phyloP scores from a whole-genome alignment of 352 stramenopile genomes.

The Blastocystis sp. region DNA sequence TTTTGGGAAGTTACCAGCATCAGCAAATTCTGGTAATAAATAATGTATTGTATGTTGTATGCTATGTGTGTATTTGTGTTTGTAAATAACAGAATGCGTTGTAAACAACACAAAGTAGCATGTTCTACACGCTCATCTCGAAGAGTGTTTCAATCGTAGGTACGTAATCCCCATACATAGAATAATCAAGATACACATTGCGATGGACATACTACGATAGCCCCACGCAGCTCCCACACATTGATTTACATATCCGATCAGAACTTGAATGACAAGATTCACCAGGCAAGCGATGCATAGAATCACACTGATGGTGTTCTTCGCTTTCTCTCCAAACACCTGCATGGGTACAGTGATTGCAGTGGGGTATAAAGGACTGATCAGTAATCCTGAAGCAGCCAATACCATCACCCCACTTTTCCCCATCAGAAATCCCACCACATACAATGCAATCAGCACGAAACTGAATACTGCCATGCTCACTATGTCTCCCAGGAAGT shows the following conservation, averaged over 20 bases:
- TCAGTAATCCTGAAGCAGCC: constrained; percentile 5
- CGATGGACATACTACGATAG: not conserved
- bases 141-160: not conserved
- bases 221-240: constrained; percentile 16
- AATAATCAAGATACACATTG: constrained; percentile 15
- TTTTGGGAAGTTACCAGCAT: not conserved
- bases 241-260: constrained; percentile 47
- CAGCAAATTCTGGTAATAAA: not conserved
- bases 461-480: constrained; percentile 28
- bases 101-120: constrained; percentile 24
- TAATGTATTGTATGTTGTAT: not conserved
- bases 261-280: constrained; percentile 14
- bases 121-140: not conserved
- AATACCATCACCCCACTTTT: constrained; percentile 21
- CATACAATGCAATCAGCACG: not conserved
- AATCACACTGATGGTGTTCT: constrained; percentile 54
- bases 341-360: constrained; percentile 22
- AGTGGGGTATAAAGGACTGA: constrained; percentile 42
- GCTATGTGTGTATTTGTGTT: constrained; percentile 34
- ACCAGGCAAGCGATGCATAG: constrained; percentile 10
- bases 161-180: not conserved
- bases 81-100: constrained; percentile 25
- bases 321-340: constrained; percentile 25
- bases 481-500: not conserved
- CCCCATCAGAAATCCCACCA: not conserved